Base-by-base conservation (phyloP, 805 yeast genomes). In the Ogataea methylovora region DNA sequence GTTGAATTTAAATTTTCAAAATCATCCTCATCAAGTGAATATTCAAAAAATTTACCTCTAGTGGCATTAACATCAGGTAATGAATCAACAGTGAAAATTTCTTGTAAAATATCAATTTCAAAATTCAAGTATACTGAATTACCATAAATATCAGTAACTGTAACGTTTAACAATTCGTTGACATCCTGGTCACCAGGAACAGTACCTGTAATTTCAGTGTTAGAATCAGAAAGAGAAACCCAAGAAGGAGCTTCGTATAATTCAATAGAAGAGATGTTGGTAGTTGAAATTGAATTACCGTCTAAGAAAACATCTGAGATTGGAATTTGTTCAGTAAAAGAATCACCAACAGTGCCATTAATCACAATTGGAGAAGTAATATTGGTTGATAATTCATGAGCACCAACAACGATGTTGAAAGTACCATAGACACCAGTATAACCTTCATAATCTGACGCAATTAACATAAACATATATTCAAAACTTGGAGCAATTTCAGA, bases 401-500 rank as follows among this genome's bases (percentile, higher is more conserved):
- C 95, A 27, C 98, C 98, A 24, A 90, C 81, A 18, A 81, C 63
- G 24, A 92, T 62, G 39, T 74, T 67, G 61, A 92, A 92, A 21
- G 71, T 60, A 3, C 83, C 79, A 43, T 69, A 76, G 4, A 77
- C 79, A 13, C 84, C 87, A 1, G 92, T 63, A 52, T 55, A 87
- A 2, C 94, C 95, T 18, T 58, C 57, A 48, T 76, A 74, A 49
- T 87, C 95, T 2, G 94, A 66, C 1, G 88, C 96, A 37, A 87
- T 76, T 45, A 88, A 69, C 29, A 76, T 67, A 44, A 90, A 76
- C 13, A 73, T 69, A 54, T 75, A 92, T 27, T 66, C 61, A 43
- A 74, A 66, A 27, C 94, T 84, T 9, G 97, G 97, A 1, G 98
- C 98, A 45, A 86, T 81, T 13, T 72, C 68, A 2, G 96, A 84